These are phyloP conservation scores for Penicillium sclerotiorum DNA, from an alignment of 2,329 filamentous ascomycete species.

Conservation along the genomic window DNA sequence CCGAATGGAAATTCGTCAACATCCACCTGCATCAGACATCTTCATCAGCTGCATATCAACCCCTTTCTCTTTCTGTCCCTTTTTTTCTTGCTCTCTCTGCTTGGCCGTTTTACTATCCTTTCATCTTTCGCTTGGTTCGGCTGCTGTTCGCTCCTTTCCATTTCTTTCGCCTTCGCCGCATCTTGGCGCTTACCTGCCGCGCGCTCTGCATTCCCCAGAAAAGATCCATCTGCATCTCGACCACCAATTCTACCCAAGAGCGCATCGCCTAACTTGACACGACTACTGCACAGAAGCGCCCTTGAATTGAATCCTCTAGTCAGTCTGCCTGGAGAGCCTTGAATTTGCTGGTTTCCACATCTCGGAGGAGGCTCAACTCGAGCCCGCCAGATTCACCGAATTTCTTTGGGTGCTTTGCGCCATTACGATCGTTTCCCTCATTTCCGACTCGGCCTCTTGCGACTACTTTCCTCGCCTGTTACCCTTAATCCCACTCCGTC, in stretches of 20 bases:
- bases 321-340: too few species aligned
- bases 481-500: not conserved
- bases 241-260: not conserved
- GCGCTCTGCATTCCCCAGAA: slow-evolving; percentile 20
- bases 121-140: not conserved
- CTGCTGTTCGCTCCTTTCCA: slow-evolving; percentile 12
- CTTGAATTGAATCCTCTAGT: too few species aligned
- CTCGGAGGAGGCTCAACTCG: slow-evolving; percentile 1
- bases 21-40: slow-evolving; percentile 16
- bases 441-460: not conserved
- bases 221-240: slow-evolving; percentile 3
- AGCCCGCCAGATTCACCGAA: slow-evolving; percentile 5
- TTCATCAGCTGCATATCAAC: slow-evolving; percentile 1
- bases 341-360: not conserved
- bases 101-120: not conserved
- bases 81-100: not conserved
- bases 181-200: slow-evolving; percentile 26
- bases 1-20: slow-evolving; percentile 24
- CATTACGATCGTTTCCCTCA: not conserved
- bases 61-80: slow-evolving; percentile 2
- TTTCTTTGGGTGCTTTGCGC: slow-evolving; percentile 3
- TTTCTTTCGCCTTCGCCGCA: slow-evolving; percentile 9
- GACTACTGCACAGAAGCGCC: too few species aligned
- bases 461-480: not conserved
- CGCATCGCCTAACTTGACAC: too few species aligned